phyloP scores from a whole-genome alignment of 148 eudicot species.

The Vaccinium darrowii region DNA sequence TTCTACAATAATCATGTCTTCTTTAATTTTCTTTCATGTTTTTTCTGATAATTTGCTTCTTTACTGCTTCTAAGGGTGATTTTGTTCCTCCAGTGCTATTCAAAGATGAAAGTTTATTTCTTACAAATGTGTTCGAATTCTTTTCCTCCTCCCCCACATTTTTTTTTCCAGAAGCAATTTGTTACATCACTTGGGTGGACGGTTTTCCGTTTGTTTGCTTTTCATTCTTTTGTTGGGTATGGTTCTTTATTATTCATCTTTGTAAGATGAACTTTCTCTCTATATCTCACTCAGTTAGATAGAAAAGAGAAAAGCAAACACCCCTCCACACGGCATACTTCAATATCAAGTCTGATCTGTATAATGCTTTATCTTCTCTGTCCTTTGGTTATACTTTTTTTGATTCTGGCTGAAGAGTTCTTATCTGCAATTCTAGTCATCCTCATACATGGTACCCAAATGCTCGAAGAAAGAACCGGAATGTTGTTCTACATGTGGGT shows the following conservation, averaged over 20 bases:
- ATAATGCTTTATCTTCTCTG: background rate
- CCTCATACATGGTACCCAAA: constrained; percentile 96
- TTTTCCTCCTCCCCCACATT: background rate
- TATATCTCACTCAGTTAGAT: background rate
- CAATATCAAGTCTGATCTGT: background rate
- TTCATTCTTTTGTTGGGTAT: background rate
- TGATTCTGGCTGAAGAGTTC: background rate
- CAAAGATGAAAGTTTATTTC: background rate
- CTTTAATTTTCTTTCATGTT: background rate
- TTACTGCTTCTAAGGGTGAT: background rate
- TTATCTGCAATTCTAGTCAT: constrained; percentile 38
- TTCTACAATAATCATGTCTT: background rate
- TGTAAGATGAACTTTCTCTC: background rate
- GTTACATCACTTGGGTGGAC: background rate
- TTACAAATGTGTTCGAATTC: background rate
- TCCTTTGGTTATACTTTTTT: background rate
- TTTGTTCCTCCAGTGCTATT: background rate
- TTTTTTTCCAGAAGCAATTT: background rate
- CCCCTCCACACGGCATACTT: too few species aligned
- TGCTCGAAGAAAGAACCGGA: constrained; percentile 79
- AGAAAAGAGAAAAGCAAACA: background rate
- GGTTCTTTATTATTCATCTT: background rate
- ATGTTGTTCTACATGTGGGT: constrained; percentile 81
- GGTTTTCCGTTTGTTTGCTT: background rate
- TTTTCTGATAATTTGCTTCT: background rate